Percentiles rank a stretch among this genome's conserved stretches.
phyloP scores from a whole-genome alignment of 1,284 basidiomycete species.

The Naganishia cerealis region DNA sequence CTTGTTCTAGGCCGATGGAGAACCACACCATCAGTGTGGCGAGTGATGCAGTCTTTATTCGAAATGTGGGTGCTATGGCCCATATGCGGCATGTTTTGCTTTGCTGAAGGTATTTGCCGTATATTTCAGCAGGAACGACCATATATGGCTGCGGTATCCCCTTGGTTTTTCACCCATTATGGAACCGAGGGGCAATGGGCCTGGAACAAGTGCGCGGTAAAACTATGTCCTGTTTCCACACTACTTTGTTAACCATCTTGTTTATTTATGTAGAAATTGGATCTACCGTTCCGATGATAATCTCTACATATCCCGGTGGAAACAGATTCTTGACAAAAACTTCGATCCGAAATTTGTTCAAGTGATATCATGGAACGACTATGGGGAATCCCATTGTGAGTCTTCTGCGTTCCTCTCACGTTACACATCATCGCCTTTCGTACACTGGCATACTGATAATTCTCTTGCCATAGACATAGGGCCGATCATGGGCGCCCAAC shows the following conservation, averaged over 20 bases:
- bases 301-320: constrained; percentile 49
- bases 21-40: constrained; percentile 39
- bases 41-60: constrained; percentile 46
- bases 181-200: constrained; percentile 50
- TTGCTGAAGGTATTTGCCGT: background rate
- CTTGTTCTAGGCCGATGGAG: constrained; percentile 41
- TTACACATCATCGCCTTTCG: too few relatives aligned
- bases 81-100: background rate
- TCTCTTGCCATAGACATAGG: constrained; percentile 40
- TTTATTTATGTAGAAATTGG: constrained; percentile 42
- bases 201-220: constrained; percentile 49
- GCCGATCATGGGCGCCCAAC: constrained; percentile 50
- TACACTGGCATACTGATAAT: background rate
- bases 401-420: background rate
- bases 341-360: constrained; percentile 49
- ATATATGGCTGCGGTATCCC: constrained; percentile 65
- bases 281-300: constrained; percentile 54
- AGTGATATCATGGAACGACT: constrained; percentile 55
- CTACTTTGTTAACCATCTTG: background rate
- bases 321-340: constrained; percentile 42
- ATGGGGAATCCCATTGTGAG: constrained; percentile 49
- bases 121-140: constrained; percentile 49
- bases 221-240: too few relatives aligned
- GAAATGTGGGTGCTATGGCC: constrained; percentile 36
- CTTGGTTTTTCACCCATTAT: constrained; percentile 63